Conservation (phyloP, 768 basidiomycete species). For the Trichaptum fuscoviolaceum region DNA sequence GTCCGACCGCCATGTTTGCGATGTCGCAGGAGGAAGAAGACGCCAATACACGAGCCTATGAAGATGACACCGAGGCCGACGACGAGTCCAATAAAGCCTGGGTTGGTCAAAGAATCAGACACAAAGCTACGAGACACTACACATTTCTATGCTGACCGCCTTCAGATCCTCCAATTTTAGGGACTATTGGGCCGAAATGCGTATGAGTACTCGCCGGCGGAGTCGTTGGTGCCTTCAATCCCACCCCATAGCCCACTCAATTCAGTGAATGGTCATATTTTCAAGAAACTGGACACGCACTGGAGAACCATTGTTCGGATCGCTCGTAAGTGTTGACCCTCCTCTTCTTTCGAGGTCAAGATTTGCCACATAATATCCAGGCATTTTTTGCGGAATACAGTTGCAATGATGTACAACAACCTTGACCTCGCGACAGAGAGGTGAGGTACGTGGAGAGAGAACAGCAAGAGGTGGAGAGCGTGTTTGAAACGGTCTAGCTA, state of each 20-base stretch:
- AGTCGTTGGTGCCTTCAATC: background rate
- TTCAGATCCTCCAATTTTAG: constrained; percentile 5
- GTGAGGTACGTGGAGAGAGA: background rate
- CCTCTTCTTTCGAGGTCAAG: background rate
- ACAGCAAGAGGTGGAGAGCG: background rate
- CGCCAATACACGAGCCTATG: constrained; percentile 44
- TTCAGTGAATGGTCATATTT: background rate
- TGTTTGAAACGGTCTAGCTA: background rate
- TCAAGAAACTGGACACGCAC: background rate
- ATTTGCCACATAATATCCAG: background rate
- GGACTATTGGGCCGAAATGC: background rate
- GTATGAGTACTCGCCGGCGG: background rate
- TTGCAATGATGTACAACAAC: background rate
- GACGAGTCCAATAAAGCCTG: constrained; percentile 59
- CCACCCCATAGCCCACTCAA: background rate
- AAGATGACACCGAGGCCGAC: constrained; percentile 51
- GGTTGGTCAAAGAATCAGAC: background rate
- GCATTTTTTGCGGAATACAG: background rate
- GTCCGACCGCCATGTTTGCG: constrained; percentile 35
- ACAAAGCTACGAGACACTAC: background rate
- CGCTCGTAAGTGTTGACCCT: background rate
- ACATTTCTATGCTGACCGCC: background rate
- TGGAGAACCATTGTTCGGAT: background rate
- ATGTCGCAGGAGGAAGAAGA: constrained; percentile 51
- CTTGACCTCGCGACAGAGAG: background rate